These are phyloP conservation scores for Neurospora sp. DNA, from an alignment of 495 filamentous ascomycete genomes.

Conservation along the genomic window DNA sequence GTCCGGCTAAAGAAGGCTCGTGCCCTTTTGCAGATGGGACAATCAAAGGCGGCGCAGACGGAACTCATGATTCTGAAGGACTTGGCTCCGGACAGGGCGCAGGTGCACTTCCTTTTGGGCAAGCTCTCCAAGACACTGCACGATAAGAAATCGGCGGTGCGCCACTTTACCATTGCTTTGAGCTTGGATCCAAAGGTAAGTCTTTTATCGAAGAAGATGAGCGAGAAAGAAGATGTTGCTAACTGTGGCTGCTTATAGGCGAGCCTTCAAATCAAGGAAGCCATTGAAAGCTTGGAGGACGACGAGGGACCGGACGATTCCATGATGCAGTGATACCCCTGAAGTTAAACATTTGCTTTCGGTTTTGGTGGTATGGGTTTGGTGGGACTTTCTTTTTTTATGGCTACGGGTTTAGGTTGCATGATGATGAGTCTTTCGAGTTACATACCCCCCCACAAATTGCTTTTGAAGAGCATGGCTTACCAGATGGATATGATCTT, in stretches of 20 bases:
- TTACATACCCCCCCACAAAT: background rate
- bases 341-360: slow-evolving; percentile 5
- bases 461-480: background rate
- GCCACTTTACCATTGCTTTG: slow-evolving; percentile 85
- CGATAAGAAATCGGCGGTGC: slow-evolving; percentile 72
- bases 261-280: slow-evolving; percentile 81
- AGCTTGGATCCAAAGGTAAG: slow-evolving; percentile 93
- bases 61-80: slow-evolving; percentile 81
- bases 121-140: slow-evolving; percentile 73
- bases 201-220: background rate
- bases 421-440: background rate
- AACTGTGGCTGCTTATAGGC: slow-evolving; percentile 46
- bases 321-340: slow-evolving; percentile 34
- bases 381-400: background rate
- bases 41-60: slow-evolving; percentile 55
- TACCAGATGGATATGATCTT: background rate
- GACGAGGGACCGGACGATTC: slow-evolving; percentile 70
- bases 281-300: slow-evolving; percentile 82
- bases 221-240: slow-evolving; percentile 2
- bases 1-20: slow-evolving; percentile 89
- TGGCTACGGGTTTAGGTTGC: background rate
- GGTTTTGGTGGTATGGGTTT: background rate
- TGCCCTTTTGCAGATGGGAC: slow-evolving; percentile 67
- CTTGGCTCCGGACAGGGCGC: slow-evolving; percentile 86
- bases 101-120: slow-evolving; percentile 87